Evolutionary conservation across 163 green algal genomes (phyloP), one percentile per base, ranked within the genome.

Genomic region (Prototheca wickerhamii): DNA sequence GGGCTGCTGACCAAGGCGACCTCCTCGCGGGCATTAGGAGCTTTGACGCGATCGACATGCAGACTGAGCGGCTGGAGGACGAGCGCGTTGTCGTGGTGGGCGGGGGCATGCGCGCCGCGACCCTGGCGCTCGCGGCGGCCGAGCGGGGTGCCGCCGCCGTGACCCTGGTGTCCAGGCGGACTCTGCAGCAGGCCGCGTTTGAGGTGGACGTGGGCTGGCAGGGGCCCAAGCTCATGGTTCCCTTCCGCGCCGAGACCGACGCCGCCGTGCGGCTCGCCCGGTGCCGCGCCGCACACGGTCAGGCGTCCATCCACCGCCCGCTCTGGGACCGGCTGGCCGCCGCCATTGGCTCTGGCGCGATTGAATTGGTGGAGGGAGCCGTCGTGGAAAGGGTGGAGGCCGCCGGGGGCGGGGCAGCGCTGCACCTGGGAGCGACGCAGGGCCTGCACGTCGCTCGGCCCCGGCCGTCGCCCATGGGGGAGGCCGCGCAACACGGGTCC

Each of bases 191-290:
- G 43, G 57, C 62, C 30, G 21, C 57, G 0, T 72, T 69, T 46
- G 61, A 68, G 37, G 51, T 29, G 25, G 72, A 72, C 0, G 54
- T 63, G 50, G 72, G 65, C 3, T 79, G 72, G 72, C 73, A 66
- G 72, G 72, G 72, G 18, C 63, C 34, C 32, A 75, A 75, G 57
- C 28, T 52, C 15, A 35, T 75, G 12, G 58, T 62, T 34, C 35
- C 25, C 5, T 75, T 58, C 15, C 31, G 42, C 4, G 20, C 52
- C 37, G 2, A 67, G 28, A 44, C 61, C 2, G 55, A 69, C 44
- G 33, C 58, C 12, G 42, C 42, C 10, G 1, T 21, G 18, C 58
- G 67, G 34, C 33, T 79, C n/a, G 58, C 33, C 63, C 23, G 61
- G 29, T 54, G 62, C 56, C 2, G 49, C 29, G 40, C 58, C 63